Base-by-base conservation (phyloP, 768 basidiomycete genomes). In the Termitomyces sp. region DNA sequence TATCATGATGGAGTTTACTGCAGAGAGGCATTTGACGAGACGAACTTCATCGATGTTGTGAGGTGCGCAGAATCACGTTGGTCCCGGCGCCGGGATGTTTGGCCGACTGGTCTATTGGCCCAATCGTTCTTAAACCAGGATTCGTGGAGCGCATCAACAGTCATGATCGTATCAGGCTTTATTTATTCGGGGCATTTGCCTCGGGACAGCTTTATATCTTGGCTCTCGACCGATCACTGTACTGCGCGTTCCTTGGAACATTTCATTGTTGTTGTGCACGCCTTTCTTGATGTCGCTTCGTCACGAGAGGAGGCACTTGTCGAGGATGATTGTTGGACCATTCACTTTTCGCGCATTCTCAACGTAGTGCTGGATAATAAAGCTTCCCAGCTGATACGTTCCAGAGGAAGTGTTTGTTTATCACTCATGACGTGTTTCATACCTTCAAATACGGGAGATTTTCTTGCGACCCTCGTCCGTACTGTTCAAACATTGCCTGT, bases 241-340 rank as follows among this genome's bases (percentile, higher is more conserved):
- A 41, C 61, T 5, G 28, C 59, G 28, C 60, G 65, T 6, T 58
- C 68, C 2, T 35, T 65, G 2, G 62, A 69, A 11, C 63, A 70
- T 28, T 63, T 81, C 15, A 64, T 76, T 21, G 62, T 67, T 0
- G 71, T 79, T 9, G 45, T 84, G 6, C 68, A 73, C 46, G 76
- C 79, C 6, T 75, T 79, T 51, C 64, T 84, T n/a, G 81, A 84
- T 24, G 62, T 68, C 30, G 58, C 56, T 10, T 61, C 58, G n/a
- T 45, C 62, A 22, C 61, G 58, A 2, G 58, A 32, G 12, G 50
- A 45, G 7, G 28, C 37, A 15, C 14, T 59, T 2, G 52, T 62
- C 1, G 56, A 69, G 15, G 53, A 59, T 32, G 63, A 66, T 9
- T 43, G 64, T 19, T 74, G 77, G 66, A n/a, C 57, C 1, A 58